Conservation (phyloP, 2,329 filamentous ascomycete genomes). For the Cytospora piceae region DNA sequence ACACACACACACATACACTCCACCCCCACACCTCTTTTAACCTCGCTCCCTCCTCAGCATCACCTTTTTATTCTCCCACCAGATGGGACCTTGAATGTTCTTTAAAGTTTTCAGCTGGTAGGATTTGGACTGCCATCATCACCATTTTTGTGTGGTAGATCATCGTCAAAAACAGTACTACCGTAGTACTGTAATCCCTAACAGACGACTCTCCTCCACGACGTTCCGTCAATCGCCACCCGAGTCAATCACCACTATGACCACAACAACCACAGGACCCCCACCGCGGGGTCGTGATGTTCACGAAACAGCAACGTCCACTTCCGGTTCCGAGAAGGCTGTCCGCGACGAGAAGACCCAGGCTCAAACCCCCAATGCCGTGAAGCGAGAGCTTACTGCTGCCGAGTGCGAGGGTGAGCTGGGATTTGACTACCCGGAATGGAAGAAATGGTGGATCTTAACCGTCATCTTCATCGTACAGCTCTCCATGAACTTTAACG, state of each 20-base stretch:
- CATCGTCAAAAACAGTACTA: neutral
- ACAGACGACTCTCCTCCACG: neutral
- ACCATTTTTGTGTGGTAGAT: neutral
- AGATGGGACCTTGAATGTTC: neutral
- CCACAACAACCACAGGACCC: constrained; percentile 7
- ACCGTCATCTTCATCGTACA: constrained; percentile 75
- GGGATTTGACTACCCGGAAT: constrained; percentile 61
- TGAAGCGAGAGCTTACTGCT: constrained; percentile 48
- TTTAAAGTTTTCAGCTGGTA: neutral
- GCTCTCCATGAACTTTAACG: constrained; percentile 80
- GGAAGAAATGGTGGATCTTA: constrained; percentile 74
- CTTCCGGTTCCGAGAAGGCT: constrained; percentile 3
- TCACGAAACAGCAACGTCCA: neutral
- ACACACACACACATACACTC: neutral
- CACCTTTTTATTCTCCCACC: neutral
- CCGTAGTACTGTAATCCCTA: neutral
- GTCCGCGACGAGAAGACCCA: constrained; percentile 23
- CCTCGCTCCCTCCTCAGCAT: neutral
- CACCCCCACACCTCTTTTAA: neutral
- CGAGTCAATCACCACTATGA: constrained; percentile 4
- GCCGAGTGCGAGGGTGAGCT: constrained; percentile 68
- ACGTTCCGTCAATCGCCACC: neutral
- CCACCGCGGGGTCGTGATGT: constrained; percentile 10
- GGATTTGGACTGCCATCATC: neutral
- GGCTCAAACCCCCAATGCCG: constrained; percentile 3